These are phyloP conservation scores for Cardamine chenopodiifolia DNA, from an alignment of 345 rosid genomes.

Conservation along the genomic window DNA sequence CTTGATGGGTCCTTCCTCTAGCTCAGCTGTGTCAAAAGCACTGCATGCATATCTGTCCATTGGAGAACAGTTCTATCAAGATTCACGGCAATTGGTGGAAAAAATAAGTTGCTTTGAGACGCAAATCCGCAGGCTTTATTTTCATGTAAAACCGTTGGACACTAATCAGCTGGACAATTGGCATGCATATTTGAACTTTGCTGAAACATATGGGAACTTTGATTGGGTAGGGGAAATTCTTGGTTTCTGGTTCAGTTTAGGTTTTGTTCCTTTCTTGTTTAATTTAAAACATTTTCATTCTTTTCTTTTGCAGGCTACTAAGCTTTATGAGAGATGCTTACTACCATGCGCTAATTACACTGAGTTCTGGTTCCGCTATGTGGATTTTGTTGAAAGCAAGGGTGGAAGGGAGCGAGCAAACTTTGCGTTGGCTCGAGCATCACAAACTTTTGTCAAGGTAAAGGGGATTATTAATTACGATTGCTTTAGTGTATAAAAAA, in stretches of 20 bases:
- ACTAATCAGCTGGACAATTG: slow-evolving; percentile 68
- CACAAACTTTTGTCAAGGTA: slow-evolving; percentile 77
- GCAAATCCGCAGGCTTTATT: slow-evolving; percentile 68
- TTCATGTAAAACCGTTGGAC: slow-evolving; percentile 75
- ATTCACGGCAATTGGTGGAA: slow-evolving; percentile 54
- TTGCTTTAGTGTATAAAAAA: slow-evolving; percentile 6
- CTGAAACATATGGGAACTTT: slow-evolving; percentile 73
- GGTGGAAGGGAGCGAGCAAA: slow-evolving; percentile 93
- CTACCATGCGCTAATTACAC: slow-evolving; percentile 83
- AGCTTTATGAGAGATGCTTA: slow-evolving; percentile 89
- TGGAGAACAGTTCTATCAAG: slow-evolving; percentile 62
- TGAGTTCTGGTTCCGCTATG: slow-evolving; percentile 93
- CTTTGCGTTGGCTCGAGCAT: slow-evolving; percentile 74
- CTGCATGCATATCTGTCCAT: slow-evolving; percentile 57
- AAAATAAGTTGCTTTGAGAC: slow-evolving; percentile 66
- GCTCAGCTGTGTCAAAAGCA: slow-evolving; percentile 52
- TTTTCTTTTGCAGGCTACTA: slow-evolving; percentile 58
- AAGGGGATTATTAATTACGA: not conserved
- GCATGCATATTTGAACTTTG: slow-evolving; percentile 83
- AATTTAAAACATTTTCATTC: slow-evolving; percentile 8
- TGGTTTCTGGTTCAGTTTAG: slow-evolving; percentile 30
- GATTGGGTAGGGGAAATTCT: slow-evolving; percentile 69
- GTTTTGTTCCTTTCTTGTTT: slow-evolving; percentile 20
- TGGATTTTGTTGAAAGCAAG: slow-evolving; percentile 76
- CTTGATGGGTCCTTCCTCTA: slow-evolving; percentile 63